phyloP scores from a whole-genome alignment of 176 grass and related monocot species.

The Carex kokanica region DNA sequence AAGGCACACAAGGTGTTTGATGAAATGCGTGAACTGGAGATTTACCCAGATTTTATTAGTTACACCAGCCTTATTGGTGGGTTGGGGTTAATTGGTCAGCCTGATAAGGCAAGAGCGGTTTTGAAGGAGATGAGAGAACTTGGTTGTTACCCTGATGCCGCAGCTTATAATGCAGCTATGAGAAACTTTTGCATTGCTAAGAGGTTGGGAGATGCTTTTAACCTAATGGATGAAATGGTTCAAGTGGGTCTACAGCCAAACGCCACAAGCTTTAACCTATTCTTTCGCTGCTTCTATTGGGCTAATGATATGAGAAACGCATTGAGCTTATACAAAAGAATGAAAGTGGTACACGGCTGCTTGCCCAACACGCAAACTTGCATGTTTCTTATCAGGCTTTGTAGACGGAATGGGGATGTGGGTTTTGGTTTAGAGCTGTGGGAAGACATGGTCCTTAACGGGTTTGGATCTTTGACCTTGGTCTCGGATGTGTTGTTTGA shows the following conservation, averaged over 20 bases:
- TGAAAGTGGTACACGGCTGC: constrained; percentile 46
- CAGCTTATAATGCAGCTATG: constrained; percentile 66
- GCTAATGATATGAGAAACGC: constrained; percentile 50
- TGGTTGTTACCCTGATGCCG: constrained; percentile 58
- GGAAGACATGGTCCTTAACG: constrained; percentile 68
- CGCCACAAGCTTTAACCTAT: constrained; percentile 80
- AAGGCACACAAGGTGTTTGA: constrained; percentile 73
- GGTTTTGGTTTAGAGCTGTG: constrained; percentile 59
- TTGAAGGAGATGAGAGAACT: constrained; percentile 82
- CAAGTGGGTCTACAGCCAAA: constrained; percentile 61
- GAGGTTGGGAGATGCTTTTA: constrained; percentile 69
- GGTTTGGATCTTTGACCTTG: constrained; percentile 69
- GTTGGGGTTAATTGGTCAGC: constrained; percentile 72
- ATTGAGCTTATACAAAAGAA: constrained; percentile 58
- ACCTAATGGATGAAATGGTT: constrained; percentile 68
- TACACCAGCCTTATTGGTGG: constrained; percentile 82
- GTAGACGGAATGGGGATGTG: constrained; percentile 43
- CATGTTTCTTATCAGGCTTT: constrained; percentile 84
- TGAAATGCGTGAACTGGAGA: constrained; percentile 61
- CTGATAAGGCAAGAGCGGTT: constrained; percentile 68
- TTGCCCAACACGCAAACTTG: constrained; percentile 82
- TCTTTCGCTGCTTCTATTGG: constrained; percentile 89
- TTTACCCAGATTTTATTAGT: constrained; percentile 65
- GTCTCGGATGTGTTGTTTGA: constrained; percentile 85
- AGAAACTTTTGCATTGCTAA: constrained; percentile 85